Base-by-base conservation (phyloP, 805 yeast genomes). In the Wickerhamiella azyma region DNA sequence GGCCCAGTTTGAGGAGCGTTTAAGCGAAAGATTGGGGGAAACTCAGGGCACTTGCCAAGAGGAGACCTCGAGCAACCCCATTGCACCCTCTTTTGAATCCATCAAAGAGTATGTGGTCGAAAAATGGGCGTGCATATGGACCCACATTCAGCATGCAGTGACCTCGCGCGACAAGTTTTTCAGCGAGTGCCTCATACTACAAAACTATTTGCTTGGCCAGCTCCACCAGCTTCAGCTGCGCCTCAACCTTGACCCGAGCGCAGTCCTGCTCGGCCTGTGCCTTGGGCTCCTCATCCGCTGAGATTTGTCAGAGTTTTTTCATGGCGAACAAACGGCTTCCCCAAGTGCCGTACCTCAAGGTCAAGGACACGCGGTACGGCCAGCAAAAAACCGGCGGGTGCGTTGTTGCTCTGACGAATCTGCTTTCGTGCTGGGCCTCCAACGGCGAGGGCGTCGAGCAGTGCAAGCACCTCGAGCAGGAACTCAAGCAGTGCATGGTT, bases 341-440 rank as follows among this genome's bases (percentile, higher is more conserved):
- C 14, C 44, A 48, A 39, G 52, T 49, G 36, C 48, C 47, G 24
- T 30, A 37, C 28, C 49, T 47, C 30, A 43, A 44, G 35, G 49
- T 47, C 28, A 47, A 49, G 46, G 45, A 41, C 43, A 36, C 48
- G 13, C 30, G 45, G 24, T 14, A 41, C 13, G 43, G 43, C 39
- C 47, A 49, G 47, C 26, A 36, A 9, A 36, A 32, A 6, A 24
- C 44, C 3, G 56, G 52, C 54, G 77, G 84, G 48, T 86, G 96
- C 63, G 63, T 77, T 50, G 85, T 84, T 47, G 66, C 81, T 52
- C 83, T 88, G 88, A 79, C 92, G 1, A 79, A 84, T 41, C 70
- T 88, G 61, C 68, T 88, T 55, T 84, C 82, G 70, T 88, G 97
- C 67, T 88, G 97, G 97, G 94, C 96, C 2, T 83, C 96, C 19